A percentile compares a stretch with the other conserved stretches of the same genome.
phyloP scores from a whole-genome alignment of 2,329 filamentous ascomycete genomes.

The Colletotrichum tanaceti region DNA sequence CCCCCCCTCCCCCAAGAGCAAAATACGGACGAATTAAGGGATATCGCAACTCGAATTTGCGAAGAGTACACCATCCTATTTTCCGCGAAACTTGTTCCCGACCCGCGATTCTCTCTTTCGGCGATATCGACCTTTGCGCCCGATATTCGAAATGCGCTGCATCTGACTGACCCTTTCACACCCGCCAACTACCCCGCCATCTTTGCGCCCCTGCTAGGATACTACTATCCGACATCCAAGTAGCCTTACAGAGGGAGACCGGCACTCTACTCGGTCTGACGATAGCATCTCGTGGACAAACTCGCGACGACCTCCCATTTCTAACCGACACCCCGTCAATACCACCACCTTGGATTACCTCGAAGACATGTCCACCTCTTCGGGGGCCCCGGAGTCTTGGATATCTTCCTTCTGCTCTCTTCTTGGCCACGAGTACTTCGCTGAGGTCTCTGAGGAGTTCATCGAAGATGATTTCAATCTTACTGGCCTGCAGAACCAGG shows the following conservation, averaged over 20 bases:
- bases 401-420: constrained; percentile 97
- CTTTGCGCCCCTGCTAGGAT: constrained; percentile 34
- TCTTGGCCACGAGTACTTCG: constrained; percentile 98
- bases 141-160: constrained; percentile 38
- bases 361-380: constrained; percentile 67
- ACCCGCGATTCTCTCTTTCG: constrained; percentile 2
- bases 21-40: constrained; percentile 13
- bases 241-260: constrained; percentile 13
- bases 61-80: constrained; percentile 10
- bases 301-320: constrained; percentile 18
- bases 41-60: constrained; percentile 15
- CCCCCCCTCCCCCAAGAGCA: constrained; percentile 16
- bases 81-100: constrained; percentile 8
- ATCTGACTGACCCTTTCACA: constrained; percentile 31
- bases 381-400: constrained; percentile 84
- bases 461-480: constrained; percentile 99
- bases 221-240: constrained; percentile 22
- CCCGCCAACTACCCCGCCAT: constrained; percentile 37
- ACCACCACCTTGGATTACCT: constrained; percentile 38
- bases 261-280: constrained; percentile 14
- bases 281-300: constrained; percentile 23
- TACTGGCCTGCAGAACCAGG: constrained; percentile 92
- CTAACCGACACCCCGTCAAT: constrained; percentile 42
- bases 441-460: constrained; percentile 98
- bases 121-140: constrained; percentile 21